A percentile compares a stretch with the other conserved stretches of the same genome.
phyloP scores from a whole-genome alignment of 768 basidiomycete species.

The Tricholoma hemisulphureum region DNA sequence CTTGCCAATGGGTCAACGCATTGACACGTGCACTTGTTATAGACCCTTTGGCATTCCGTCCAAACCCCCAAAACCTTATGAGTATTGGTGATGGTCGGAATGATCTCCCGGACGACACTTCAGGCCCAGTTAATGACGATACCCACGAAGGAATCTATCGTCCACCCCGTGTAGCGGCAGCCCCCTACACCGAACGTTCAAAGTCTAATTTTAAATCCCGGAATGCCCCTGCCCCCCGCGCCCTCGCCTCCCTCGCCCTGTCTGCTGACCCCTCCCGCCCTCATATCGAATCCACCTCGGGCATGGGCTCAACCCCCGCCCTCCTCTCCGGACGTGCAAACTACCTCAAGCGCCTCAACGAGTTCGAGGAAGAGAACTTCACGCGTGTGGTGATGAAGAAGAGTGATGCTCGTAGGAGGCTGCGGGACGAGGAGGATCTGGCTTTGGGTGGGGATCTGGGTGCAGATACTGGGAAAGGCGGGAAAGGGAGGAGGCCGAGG shows the following conservation, averaged over 20 bases:
- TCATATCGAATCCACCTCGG: slow-evolving; percentile 68
- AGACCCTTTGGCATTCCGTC: slow-evolving; percentile 93
- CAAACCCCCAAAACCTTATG: slow-evolving; percentile 78
- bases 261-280: slow-evolving; percentile 70
- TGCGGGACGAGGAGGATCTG: slow-evolving; percentile 81
- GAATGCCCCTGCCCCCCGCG: slow-evolving; percentile 59
- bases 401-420: slow-evolving; percentile 70
- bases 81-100: no score
- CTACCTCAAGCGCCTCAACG: slow-evolving; percentile 75
- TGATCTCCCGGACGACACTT: slow-evolving; percentile 12
- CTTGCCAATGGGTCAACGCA: not conserved
- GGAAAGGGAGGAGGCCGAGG: slow-evolving; percentile 52
- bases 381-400: slow-evolving; percentile 89
- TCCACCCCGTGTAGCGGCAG: slow-evolving; percentile 85
- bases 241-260: slow-evolving; percentile 59
- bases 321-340: slow-evolving; percentile 66
- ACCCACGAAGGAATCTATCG: slow-evolving; percentile 60
- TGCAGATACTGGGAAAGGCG: slow-evolving; percentile 42
- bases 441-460: slow-evolving; percentile 73
- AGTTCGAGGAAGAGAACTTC: slow-evolving; percentile 95
- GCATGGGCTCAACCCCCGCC: slow-evolving; percentile 62
- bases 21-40: slow-evolving; percentile 1
- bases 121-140: slow-evolving; percentile 8
- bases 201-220: slow-evolving; percentile 50
- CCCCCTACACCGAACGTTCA: slow-evolving; percentile 67